Percentiles rank a stretch among this genome's conserved stretches.
Conservation (phyloP, 2,329 filamentous ascomycete genomes). For the Ampelomyces quisqualis region DNA sequence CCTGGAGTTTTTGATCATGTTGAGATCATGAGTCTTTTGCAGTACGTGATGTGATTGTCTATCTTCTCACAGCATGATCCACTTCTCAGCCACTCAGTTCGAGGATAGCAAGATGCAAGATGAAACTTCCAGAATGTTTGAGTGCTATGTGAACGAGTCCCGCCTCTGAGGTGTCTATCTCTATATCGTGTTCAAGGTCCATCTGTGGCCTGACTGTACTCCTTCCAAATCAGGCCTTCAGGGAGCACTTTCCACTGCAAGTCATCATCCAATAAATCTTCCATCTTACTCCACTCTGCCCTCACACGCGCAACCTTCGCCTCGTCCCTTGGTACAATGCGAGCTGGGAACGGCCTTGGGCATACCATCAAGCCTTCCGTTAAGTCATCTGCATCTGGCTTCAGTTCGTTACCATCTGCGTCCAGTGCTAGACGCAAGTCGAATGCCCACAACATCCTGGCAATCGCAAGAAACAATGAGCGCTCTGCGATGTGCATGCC, state of each 20-base stretch:
- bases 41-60: too few relatives aligned
- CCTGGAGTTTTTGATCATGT: not conserved
- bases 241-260: conserved; percentile 25
- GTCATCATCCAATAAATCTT: conserved; percentile 14
- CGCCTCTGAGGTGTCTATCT: not conserved
- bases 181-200: not conserved
- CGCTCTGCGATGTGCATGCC: conserved; percentile 43
- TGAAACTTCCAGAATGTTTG: too few relatives aligned
- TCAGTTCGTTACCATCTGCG: conserved; percentile 6
- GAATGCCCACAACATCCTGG: conserved; percentile 41
- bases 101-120: too few relatives aligned
- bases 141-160: not conserved
- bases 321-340: conserved; percentile 16
- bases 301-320: conserved; percentile 8
- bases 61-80: not conserved
- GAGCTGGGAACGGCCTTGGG: conserved; percentile 20
- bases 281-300: conserved; percentile 22
- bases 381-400: conserved; percentile 17
- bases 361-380: conserved; percentile 20
- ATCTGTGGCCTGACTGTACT: conserved; percentile 13
- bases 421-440: conserved; percentile 13
- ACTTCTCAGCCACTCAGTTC: not conserved
- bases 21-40: not conserved
- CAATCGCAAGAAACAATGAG: conserved; percentile 34
- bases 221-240: conserved; percentile 18